Percentiles rank a stretch among this genome's conserved stretches.
phyloP scores from a whole-genome alignment of 306 rosid species.

The Leucaena leucocephala region DNA sequence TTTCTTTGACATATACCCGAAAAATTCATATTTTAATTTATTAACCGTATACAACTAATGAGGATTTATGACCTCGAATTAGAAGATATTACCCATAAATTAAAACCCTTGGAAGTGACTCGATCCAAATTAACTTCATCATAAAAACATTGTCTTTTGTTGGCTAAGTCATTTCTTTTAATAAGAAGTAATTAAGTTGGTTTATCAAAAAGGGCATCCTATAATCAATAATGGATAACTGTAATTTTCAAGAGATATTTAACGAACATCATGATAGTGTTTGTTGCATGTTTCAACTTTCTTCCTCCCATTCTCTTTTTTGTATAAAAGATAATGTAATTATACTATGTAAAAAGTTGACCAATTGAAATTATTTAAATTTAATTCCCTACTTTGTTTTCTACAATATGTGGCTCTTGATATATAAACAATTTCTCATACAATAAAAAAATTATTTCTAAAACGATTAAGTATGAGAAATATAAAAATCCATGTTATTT shows the following conservation, averaged over 20 bases:
- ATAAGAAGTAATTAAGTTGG: background rate
- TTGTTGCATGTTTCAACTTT: background rate
- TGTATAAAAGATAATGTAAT: background rate
- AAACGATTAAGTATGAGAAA: background rate
- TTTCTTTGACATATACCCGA: background rate
- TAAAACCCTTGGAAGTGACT: background rate
- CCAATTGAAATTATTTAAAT: background rate
- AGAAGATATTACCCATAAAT: background rate
- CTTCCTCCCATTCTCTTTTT: background rate
- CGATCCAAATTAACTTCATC: background rate
- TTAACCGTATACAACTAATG: background rate
- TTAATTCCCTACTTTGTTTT: background rate
- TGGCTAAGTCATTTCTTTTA: background rate
- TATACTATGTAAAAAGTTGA: background rate
- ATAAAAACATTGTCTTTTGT: background rate
- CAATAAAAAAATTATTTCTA: background rate
- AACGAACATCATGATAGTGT: conserved; percentile 4
- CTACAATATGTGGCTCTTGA: background rate
- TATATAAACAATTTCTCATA: background rate
- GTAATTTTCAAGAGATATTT: conserved; percentile 20
- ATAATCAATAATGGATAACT: background rate
- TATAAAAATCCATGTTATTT: background rate
- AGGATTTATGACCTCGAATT: background rate
- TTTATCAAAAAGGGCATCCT: background rate
- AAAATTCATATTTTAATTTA: background rate